Conservation (phyloP, 1,284 basidiomycete genomes). For the Erythrobasidium hasegawianum region DNA sequence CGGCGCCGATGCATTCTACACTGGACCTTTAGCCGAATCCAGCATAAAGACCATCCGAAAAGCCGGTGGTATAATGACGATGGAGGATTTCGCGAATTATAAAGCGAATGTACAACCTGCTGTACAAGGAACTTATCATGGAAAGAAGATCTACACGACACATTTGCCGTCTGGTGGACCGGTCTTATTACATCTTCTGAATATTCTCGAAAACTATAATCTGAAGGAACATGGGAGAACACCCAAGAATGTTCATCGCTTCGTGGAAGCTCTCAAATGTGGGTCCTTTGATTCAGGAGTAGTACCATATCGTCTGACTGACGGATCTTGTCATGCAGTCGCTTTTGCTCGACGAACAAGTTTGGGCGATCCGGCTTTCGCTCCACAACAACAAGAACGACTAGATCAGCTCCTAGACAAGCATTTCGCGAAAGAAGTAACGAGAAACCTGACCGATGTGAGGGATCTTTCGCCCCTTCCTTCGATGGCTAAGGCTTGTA, state of each 20-base stretch:
- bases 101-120: constrained; percentile 67
- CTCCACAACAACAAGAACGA: constrained; percentile 59
- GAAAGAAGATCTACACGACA: constrained; percentile 75
- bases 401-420: constrained; percentile 63
- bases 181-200: constrained; percentile 73
- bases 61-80: constrained; percentile 70
- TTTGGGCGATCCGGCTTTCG: constrained; percentile 70
- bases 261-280: constrained; percentile 75
- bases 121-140: constrained; percentile 68
- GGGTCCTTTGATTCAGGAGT: constrained; percentile 44
- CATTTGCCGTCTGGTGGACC: constrained; percentile 77
- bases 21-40: constrained; percentile 69
- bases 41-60: constrained; percentile 63
- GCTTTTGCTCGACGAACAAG: constrained; percentile 62
- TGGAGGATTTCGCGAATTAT: constrained; percentile 68
- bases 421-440: constrained; percentile 61
- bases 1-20: constrained; percentile 71
- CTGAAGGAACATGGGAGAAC: constrained; percentile 56
- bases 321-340: constrained; percentile 24
- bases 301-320: background rate
- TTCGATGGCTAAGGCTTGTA: no score
- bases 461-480: constrained; percentile 49
- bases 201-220: constrained; percentile 67
- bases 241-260: constrained; percentile 62
- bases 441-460: constrained; percentile 73